phyloP scores from a whole-genome alignment of 306 rosid species.

The Trifolium fragiferum region DNA sequence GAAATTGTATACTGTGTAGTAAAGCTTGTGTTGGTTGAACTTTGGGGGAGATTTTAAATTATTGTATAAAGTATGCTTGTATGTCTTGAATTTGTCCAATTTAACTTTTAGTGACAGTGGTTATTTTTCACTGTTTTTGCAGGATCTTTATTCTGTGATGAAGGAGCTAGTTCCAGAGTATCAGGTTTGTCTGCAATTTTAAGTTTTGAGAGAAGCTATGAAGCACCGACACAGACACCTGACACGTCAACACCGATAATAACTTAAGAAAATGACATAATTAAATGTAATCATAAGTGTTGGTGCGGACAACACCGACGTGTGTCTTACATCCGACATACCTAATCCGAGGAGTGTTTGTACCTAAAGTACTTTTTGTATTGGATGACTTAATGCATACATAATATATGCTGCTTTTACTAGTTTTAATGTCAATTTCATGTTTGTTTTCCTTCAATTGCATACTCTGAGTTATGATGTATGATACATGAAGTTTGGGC shows the following conservation, averaged over 20 bases:
- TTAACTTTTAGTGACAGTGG: conserved; percentile 14
- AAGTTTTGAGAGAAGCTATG: background rate
- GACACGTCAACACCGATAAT: too few species aligned
- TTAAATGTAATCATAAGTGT: too few species aligned
- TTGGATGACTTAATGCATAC: conserved; percentile 33
- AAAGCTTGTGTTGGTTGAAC: conserved; percentile 12
- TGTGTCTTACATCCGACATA: too few species aligned
- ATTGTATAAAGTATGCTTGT: conserved; percentile 16
- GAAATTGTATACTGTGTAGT: conserved; percentile 13
- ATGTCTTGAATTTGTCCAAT: background rate
- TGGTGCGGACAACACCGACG: too few species aligned
- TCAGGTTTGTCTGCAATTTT: conserved; percentile 67
- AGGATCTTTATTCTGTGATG: conserved; percentile 89
- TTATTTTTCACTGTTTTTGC: conserved; percentile 39
- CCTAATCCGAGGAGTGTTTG: too few species aligned
- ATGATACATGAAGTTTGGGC: background rate
- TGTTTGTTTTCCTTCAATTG: conserved; percentile 6
- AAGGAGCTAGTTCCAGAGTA: conserved; percentile 88
- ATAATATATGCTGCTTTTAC: conserved; percentile 14
- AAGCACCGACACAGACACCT: too few species aligned
- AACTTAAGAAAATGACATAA: too few species aligned
- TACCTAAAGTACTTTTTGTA: background rate
- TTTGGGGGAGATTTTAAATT: conserved; percentile 13
- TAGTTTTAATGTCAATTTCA: conserved; percentile 17
- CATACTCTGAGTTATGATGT: conserved; percentile 22